phyloP scores from a whole-genome alignment of 768 basidiomycete genomes.

The Agaricus sinodeliciosus region DNA sequence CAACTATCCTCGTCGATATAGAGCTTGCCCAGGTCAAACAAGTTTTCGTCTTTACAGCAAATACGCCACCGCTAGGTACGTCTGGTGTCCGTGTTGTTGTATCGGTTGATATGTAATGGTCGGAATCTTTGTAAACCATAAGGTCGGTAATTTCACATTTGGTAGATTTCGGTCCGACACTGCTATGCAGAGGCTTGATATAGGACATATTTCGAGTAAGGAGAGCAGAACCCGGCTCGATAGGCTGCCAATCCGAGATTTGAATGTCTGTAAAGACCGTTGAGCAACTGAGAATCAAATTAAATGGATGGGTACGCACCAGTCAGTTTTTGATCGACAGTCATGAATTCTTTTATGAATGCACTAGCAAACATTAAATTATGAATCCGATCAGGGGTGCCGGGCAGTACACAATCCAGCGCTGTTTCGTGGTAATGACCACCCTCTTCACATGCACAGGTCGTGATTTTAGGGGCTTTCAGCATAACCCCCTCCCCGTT shows the following conservation, averaged over 20 bases:
- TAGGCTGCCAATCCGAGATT: constrained; percentile 90
- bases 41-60: constrained; percentile 89
- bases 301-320: constrained; percentile 43
- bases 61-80: constrained; percentile 90
- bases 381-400: constrained; percentile 92
- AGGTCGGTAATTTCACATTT: constrained; percentile 96
- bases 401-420: constrained; percentile 75
- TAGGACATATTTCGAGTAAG: constrained; percentile 90
- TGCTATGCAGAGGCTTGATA: constrained; percentile 85
- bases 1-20: constrained; percentile 69
- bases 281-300: not conserved
- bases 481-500: not conserved
- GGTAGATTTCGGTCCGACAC: constrained; percentile 89
- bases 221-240: constrained; percentile 51
- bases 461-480: constrained; percentile 46
- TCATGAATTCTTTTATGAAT: constrained; percentile 93
- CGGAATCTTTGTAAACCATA: constrained; percentile 70
- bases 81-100: constrained; percentile 93
- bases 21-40: constrained; percentile 92
- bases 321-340: constrained; percentile 77
- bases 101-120: constrained; percentile 73
- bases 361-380: constrained; percentile 94
- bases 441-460: constrained; percentile 67
- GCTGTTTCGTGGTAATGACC: constrained; percentile 72
- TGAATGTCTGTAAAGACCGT: constrained; percentile 69